Base-by-base conservation (phyloP, 2,329 filamentous ascomycete species). In the Claviceps sp. region DNA sequence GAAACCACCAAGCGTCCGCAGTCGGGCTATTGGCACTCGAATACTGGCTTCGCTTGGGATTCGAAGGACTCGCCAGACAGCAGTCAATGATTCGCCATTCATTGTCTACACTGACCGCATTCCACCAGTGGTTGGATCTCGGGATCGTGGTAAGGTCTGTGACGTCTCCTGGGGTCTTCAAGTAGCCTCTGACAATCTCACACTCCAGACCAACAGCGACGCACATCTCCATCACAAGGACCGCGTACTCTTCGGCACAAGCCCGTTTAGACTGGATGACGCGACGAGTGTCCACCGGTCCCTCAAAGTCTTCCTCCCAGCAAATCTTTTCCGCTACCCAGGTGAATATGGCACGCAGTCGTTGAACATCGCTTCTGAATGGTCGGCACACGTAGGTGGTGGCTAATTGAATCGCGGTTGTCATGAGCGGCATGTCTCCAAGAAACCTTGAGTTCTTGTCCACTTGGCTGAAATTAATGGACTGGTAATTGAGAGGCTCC, bases 1-100 rank as follows among this genome's bases (percentile, higher is more conserved):
- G 79, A 71, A 98, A 98, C 76, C 90, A 98, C 84, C 88, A 97
- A 37, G 75, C 75, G 59, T 98, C 93, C 0, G 93, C 88, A 1
- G 78, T 73, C 44, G 83, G 79, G 54, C 75, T 79, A 54, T 79
- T 79, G 26, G 78, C 77, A 59, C 79, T 86, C 14, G 89, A 94
- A 68, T 94, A 97, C 37, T 82, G 73, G 16, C 73, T 75, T 47
- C 94, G 80, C 53, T 80, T 82, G 9, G 93, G 91, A 61, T 97
- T 88, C 0, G 91, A 95, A 13, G 91, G 90, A 56, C 85, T 90
- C 4, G 93, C 89, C 47, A 98, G 74, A 38, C 88, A 94, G 65
- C 88, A 93, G 66, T 98, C 93, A 72, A 98, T 88, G 58, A 97
- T 86, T 49, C 93, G 85, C 93, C 93, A 98, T 68, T 96, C 89